Evolutionary conservation across 208 protist species (phyloP).

Genomic region (Crithidia expoeki): DNA sequence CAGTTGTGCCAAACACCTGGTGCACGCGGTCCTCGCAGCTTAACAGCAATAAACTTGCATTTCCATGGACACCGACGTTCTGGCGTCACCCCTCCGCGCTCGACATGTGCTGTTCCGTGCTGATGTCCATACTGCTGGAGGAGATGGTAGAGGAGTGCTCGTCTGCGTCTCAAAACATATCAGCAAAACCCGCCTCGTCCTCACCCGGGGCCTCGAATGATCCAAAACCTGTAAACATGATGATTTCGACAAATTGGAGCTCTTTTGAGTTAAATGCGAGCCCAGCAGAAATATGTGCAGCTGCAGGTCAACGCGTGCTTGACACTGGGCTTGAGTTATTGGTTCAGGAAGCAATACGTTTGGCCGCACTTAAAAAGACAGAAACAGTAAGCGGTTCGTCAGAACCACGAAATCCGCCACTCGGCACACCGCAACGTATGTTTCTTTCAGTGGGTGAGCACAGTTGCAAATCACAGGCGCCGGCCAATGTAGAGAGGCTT

Average conservation of each 20-base stretch:
- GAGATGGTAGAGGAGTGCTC: slow-evolving; percentile 1
- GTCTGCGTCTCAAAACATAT: too few relatives aligned
- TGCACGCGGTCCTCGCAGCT: neutral
- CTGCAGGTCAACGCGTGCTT: slow-evolving; percentile 25
- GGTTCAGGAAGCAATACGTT: neutral
- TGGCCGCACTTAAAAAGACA: neutral
- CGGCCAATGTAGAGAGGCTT: too few relatives aligned
- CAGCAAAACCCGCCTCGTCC: too few relatives aligned
- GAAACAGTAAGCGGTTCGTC: too few relatives aligned
- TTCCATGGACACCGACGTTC: slow-evolving; percentile 37
- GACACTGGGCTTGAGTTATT: slow-evolving; percentile 14
- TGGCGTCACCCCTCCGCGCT: slow-evolving; percentile 65
- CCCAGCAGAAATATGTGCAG: slow-evolving; percentile 1
- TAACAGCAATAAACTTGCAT: neutral
- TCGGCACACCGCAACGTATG: neutral
- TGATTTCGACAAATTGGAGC: too few relatives aligned
- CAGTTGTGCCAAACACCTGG: slow-evolving; percentile 15
- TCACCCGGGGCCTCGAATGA: too few relatives aligned
- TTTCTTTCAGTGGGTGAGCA: slow-evolving; percentile 18
- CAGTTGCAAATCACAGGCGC: neutral
- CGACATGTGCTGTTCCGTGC: slow-evolving; percentile 53
- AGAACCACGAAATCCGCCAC: too few relatives aligned
- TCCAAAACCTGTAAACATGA: too few relatives aligned
- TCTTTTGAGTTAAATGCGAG: too few relatives aligned
- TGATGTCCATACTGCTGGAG: slow-evolving; percentile 55